Evolutionary conservation across 805 yeast genomes (phyloP).

Genomic region (Saccharomyces paradoxus): DNA sequence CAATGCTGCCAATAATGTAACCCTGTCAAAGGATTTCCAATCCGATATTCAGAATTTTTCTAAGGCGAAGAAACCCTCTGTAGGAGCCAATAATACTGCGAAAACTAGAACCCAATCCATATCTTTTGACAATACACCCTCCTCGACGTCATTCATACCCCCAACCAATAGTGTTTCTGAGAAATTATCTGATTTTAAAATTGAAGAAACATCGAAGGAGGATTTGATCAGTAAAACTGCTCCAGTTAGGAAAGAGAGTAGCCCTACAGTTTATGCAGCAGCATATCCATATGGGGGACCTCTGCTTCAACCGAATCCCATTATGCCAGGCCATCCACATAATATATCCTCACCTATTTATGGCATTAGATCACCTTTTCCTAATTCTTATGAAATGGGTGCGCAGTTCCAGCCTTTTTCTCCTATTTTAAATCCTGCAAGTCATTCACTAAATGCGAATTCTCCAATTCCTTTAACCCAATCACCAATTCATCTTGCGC

Average conservation of each 20-base stretch:
- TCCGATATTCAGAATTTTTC: background rate
- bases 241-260: conserved; percentile 1
- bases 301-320: conserved; percentile 25
- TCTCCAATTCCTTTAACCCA: conserved; percentile 14
- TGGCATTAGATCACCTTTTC: conserved; percentile 27
- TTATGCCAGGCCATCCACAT: conserved; percentile 18
- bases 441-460: conserved; percentile 17
- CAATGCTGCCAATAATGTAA: conserved; percentile 3
- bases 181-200: conserved; percentile 7
- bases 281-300: conserved; percentile 31
- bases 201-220: conserved; percentile 5
- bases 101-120: conserved; percentile 25
- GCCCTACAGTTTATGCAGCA: conserved; percentile 21
- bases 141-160: background rate
- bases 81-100: background rate
- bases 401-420: conserved; percentile 30
- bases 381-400: conserved; percentile 26
- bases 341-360: conserved; percentile 17
- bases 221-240: background rate
- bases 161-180: conserved; percentile 15
- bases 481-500: conserved; percentile 13
- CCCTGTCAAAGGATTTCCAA: background rate
- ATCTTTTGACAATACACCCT: conserved; percentile 16
- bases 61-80: background rate
- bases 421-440: conserved; percentile 23